Base-by-base conservation (phyloP, 148 eudicot genomes). In the Rhododendron kiyosumense region DNA sequence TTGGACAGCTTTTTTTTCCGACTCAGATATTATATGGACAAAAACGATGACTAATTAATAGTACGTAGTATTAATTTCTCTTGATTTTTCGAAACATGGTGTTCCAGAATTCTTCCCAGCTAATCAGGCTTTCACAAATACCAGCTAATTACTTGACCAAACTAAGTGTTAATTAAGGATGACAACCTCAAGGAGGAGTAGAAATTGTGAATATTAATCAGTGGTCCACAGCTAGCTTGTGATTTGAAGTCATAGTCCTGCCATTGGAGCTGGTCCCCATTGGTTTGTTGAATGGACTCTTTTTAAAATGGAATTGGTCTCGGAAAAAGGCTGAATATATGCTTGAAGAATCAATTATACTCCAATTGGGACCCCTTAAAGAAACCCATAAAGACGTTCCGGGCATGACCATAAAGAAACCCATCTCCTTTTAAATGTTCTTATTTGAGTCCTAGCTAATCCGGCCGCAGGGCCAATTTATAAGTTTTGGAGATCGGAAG, bases 401-500 rank as follows among this genome's bases (percentile, higher is more conserved):
- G 14, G 54, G 14, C 54, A 12, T 10, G 13, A 49, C 54, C 54
- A 12, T 49, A 49, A 49, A 2, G 54, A 12, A 49, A 49, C 17
- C 13, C 54, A 49, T 12, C 14, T 2, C 0, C 54, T 49, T 12
- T 12, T 3, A 1, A 49, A 49, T 49, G 17, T 2, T 49, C 0
- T 9, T 49, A 51, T 51, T 51, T 51, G 57, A 51, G 57, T 13
- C 18, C 14, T 51, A 7, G 12, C 49, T 46, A 5, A 5, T 0
- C 43, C 7, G 43, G 7, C 0, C 0, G 43, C 7, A 6, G 0
- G 7, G 7, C 0, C 43, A 0, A 1, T 0, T 41, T 41, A 41
- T 41, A 5, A 0, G 43, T 0, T 41, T 41, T 41, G 5, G 7
- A 5, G 6, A 0, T 0, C 43, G 7, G 1, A 41, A 41, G 43